These are phyloP conservation scores for Coemansia asiatica DNA, from an alignment of 192 early-diverging fungal genomes.

Conservation along the genomic window DNA sequence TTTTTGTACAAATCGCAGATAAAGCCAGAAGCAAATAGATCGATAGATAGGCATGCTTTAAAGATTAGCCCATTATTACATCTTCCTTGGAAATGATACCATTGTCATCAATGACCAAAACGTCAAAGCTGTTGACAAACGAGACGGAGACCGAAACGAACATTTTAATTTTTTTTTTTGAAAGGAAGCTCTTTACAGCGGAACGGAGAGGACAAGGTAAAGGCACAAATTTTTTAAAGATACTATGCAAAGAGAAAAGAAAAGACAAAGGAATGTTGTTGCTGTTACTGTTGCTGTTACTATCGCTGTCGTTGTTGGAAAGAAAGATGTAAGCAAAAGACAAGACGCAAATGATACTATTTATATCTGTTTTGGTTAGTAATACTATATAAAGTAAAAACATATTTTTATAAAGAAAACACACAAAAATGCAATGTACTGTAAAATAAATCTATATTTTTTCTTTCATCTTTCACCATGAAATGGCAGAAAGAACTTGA, in stretches of 20 bases:
- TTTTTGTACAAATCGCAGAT: conserved; percentile 4
- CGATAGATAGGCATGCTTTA: neutral
- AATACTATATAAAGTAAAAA: neutral
- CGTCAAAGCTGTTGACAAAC: conserved; percentile 20
- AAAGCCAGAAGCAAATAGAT: neutral
- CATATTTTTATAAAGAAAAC: neutral
- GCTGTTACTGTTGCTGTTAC: neutral
- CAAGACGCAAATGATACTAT: neutral
- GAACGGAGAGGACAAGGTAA: neutral
- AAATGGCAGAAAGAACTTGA: neutral
- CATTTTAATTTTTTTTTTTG: conserved; percentile 9
- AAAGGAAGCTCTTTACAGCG: neutral
- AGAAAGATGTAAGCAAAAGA: neutral
- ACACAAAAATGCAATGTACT: too few relatives aligned
- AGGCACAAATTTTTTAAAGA: neutral
- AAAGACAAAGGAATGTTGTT: neutral
- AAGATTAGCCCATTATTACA: conserved; percentile 2
- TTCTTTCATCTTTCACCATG: neutral
- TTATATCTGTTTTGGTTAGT: neutral
- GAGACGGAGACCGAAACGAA: conserved; percentile 3
- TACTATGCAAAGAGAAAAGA: conserved; percentile 2
- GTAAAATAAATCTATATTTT: neutral
- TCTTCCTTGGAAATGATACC: conserved; percentile 25
- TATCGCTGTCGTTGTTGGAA: neutral
- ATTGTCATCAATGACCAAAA: conserved; percentile 19